Base-by-base conservation (phyloP, 129 eudicot genomes). In the Centaurea solstitialis region DNA sequence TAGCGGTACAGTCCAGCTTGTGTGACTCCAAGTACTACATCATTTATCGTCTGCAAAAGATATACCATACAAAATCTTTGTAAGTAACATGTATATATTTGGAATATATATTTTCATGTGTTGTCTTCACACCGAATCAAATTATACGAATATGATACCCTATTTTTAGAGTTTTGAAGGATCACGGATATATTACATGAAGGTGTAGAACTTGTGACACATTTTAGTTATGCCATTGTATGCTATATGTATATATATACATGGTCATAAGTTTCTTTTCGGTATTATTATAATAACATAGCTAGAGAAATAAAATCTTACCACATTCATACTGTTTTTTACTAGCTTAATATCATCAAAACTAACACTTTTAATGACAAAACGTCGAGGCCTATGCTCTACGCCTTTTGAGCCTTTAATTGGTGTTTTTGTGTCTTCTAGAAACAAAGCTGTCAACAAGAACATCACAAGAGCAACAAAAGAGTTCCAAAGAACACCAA, bases 11-110 rank as follows among this genome's bases (percentile, higher is more conserved):
- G 28, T 33, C 86, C 89, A n/a, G 83, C 86, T 77, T 85, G 83
- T 72, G 83, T 72, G 38, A 85, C 79, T 76, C 88, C 88, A 68
- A 85, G 67, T 30, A 82, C 86, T 10, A 86, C 89, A 40, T 86
- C 89, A 21, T 86, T 86, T 28, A 82, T n/a, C 15, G 84, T 86
- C 86, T 86, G 64, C 45, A 59, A 73, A 67, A 53, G 23, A 39
- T 9, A 66, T 12, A 64, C 65, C 65, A 57, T 76, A 17, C 65
- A 57, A 57, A 57, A 57, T 57, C 65, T 57, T n/a, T 57, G 21
- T 57, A n/a, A 57, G 22, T 57, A 57, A 57, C 21, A 50, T 50
- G 15, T 50, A 50, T 47, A 10, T 11, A n/a, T n/a, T n/a, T n/a
- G n/a, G n/a, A n/a, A 26, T 33, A 33, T 33, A 33, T 33, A 33